Evolutionary conservation across 768 basidiomycete species (phyloP).

Genomic region (Psilocybe cubensis): DNA sequence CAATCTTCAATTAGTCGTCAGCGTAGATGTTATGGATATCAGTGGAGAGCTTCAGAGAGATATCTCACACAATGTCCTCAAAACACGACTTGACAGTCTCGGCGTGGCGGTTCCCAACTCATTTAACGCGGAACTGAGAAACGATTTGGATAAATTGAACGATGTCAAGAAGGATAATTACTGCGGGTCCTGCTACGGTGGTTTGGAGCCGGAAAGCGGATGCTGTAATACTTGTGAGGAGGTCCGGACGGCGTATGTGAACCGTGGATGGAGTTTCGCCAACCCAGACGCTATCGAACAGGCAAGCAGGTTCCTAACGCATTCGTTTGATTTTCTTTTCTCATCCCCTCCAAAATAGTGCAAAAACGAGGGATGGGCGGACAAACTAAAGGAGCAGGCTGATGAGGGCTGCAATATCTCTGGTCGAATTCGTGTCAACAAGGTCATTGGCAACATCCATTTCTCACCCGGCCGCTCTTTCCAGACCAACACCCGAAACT

Average conservation of each 20-base stretch:
- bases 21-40: conserved; percentile 97
- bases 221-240: conserved; percentile 98
- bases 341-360: conserved; percentile 55
- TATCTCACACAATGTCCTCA: conserved; percentile 85
- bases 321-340: not conserved
- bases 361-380: conserved; percentile 91
- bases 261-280: conserved; percentile 94
- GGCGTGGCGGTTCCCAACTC: conserved; percentile 65
- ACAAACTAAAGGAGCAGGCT: conserved; percentile 90
- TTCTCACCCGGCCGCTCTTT: conserved; percentile 95
- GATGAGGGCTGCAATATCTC: conserved; percentile 94
- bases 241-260: conserved; percentile 86
- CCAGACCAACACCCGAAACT: conserved; percentile 78
- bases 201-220: conserved; percentile 68
- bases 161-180: conserved; percentile 63
- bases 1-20: conserved; percentile 69
- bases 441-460: conserved; percentile 95
- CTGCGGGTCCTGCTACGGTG: conserved; percentile 98
- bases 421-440: conserved; percentile 93
- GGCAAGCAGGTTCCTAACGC: conserved; percentile 45
- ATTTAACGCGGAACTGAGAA: conserved; percentile 67
- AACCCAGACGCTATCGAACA: conserved; percentile 93
- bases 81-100: conserved; percentile 69
- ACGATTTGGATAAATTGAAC: conserved; percentile 84
- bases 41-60: conserved; percentile 94